phyloP scores from a whole-genome alignment of 176 grass and related monocot species.

The Phoenix roebelenii region DNA sequence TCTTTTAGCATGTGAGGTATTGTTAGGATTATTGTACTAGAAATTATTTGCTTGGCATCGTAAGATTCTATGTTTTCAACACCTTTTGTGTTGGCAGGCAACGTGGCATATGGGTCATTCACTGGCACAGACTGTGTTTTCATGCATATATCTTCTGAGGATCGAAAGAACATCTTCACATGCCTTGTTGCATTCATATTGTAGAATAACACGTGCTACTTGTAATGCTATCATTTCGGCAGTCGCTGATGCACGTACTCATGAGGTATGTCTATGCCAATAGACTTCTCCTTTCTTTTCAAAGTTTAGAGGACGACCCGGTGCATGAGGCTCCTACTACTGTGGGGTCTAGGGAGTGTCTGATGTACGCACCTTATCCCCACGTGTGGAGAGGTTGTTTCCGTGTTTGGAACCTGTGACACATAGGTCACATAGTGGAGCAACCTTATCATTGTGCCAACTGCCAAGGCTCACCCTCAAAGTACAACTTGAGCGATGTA shows the following conservation, averaged over 20 bases:
- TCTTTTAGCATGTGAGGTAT: conserved; percentile 97
- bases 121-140: conserved; percentile 87
- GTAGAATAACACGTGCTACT: conserved; percentile 76
- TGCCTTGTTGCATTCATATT: conserved; percentile 80
- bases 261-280: conserved; percentile 51
- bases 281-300: neutral
- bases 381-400: no score
- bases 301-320: no score
- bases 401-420: no score
- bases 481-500: no score
- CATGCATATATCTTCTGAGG: conserved; percentile 88
- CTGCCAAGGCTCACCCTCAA: no score
- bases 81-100: conserved; percentile 34
- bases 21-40: no score
- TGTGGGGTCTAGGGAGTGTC: no score
- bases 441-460: no score
- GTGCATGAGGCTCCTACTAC: no score
- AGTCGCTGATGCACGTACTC: conserved; percentile 74
- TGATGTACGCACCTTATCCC: no score
- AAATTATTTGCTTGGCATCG: no score
- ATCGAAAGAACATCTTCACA: conserved; percentile 90
- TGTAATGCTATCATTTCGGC: conserved; percentile 69
- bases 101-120: conserved; percentile 95
- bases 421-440: no score
- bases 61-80: conserved; percentile 1